These are phyloP conservation scores for Microsporum audouinii DNA, from an alignment of 2,329 filamentous ascomycete species.

Conservation along the genomic window DNA sequence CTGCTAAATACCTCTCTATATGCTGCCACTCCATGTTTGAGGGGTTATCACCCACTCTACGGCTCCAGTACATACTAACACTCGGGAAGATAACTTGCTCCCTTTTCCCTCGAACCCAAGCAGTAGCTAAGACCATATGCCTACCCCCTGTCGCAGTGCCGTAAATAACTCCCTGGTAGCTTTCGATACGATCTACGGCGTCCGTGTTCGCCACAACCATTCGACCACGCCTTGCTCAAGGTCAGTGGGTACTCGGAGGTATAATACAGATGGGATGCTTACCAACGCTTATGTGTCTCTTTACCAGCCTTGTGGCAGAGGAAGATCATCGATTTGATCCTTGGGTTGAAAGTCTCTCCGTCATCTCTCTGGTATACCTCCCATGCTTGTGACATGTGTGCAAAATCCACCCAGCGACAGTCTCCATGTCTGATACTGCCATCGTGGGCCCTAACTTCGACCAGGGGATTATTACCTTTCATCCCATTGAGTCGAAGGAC, in stretches of 20 bases:
- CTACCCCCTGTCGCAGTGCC: not conserved
- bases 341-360: not conserved
- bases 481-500: not conserved
- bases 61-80: not conserved
- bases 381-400: not conserved
- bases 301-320: not conserved
- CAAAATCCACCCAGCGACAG: not conserved
- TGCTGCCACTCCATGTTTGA: not conserved
- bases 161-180: not conserved
- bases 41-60: not conserved
- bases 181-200: not conserved
- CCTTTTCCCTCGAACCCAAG: not conserved
- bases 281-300: not conserved
- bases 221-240: not conserved
- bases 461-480: not conserved
- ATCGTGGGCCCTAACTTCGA: not conserved
- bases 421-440: not conserved
- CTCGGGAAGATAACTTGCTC: not conserved
- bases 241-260: not conserved
- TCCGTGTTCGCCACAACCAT: not conserved
- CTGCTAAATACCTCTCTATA: not conserved
- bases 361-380: not conserved
- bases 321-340: not conserved
- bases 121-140: not conserved
- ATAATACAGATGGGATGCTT: not conserved